These are phyloP conservation scores for Solanum pinnatisectum DNA, from an alignment of 257 asterid species.

Conservation along the genomic window DNA sequence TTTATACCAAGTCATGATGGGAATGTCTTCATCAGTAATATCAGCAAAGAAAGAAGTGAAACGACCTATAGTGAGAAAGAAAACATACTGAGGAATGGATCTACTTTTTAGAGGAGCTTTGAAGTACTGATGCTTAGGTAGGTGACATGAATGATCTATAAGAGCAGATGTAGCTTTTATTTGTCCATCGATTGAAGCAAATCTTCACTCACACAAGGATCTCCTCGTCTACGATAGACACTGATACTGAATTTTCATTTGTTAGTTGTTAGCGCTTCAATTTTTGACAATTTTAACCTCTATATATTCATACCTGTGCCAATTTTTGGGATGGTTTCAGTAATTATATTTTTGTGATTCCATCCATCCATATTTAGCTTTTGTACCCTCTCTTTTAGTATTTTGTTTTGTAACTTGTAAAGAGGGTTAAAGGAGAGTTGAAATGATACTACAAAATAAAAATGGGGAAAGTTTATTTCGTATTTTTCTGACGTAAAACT, in stretches of 20 bases:
- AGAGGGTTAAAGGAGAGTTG: neutral
- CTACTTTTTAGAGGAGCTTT: neutral
- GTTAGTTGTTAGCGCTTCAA: neutral
- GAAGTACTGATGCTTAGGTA: neutral
- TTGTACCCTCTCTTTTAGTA: neutral
- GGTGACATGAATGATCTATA: neutral
- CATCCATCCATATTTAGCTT: neutral
- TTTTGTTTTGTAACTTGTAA: neutral
- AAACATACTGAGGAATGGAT: conserved; percentile 41
- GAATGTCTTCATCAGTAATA: conserved; percentile 26
- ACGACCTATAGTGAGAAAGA: conserved; percentile 45
- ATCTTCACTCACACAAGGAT: neutral
- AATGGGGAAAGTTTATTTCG: neutral
- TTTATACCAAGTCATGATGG: conserved; percentile 43
- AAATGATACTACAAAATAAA: neutral
- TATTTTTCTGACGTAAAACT: neutral
- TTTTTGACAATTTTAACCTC: neutral
- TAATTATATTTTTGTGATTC: neutral
- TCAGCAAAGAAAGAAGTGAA: conserved; percentile 61
- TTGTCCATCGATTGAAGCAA: neutral
- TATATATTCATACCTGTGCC: neutral
- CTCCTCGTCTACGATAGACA: neutral
- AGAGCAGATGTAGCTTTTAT: neutral
- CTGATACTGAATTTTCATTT: neutral
- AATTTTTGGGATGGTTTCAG: neutral